phyloP scores from a whole-genome alignment of 768 basidiomycete genomes.

The Lactarius vividus region DNA sequence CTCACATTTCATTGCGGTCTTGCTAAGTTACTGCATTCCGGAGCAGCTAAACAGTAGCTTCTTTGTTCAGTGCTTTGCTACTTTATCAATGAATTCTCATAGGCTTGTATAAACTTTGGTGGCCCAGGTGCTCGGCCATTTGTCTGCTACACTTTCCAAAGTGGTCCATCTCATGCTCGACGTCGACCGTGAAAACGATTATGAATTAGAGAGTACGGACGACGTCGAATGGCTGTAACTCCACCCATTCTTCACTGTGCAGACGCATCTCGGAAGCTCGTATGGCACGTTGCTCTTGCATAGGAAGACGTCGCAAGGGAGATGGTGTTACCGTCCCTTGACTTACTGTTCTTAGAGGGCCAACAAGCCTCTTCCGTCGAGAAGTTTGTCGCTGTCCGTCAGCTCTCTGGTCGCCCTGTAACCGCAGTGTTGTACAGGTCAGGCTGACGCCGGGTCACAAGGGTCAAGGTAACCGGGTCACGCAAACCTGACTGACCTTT shows the following conservation, averaged over 20 bases:
- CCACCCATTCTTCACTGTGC: not conserved
- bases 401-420: not conserved
- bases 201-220: not conserved
- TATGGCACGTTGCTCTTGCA: not conserved
- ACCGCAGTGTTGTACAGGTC: no score
- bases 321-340: not conserved
- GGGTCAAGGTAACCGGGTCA: no score
- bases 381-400: not conserved
- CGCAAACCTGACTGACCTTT: no score
- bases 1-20: no score
- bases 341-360: not conserved
- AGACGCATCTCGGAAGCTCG: not conserved
- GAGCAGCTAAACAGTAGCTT: no score
- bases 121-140: not conserved
- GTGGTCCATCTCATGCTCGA: not conserved
- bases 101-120: not conserved
- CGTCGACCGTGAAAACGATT: no score
- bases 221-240: not conserved
- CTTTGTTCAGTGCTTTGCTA: no score
- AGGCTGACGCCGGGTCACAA: no score
- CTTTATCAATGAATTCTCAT: no score
- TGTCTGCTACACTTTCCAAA: not conserved
- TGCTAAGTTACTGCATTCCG: conserved; percentile 18
- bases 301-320: not conserved
- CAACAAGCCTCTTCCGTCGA: not conserved